Base-by-base conservation (phyloP, 2,329 filamentous ascomycete genomes). In the Plenodomus tracheiphilus region DNA sequence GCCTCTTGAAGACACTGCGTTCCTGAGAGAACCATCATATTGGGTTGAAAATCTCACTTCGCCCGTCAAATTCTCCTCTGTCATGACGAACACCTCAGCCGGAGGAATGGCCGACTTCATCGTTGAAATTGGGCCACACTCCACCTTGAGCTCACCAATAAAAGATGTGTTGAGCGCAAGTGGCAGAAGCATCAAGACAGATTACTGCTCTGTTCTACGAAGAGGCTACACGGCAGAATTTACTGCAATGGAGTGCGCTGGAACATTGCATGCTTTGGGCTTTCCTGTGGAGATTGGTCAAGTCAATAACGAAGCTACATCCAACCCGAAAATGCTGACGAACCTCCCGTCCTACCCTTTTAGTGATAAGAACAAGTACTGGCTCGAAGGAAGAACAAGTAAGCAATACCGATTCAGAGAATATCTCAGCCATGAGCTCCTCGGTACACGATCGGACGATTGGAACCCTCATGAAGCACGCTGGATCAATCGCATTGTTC, bases 81-180 rank as follows among this genome's bases (percentile, higher is more conserved):
- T 54, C 6, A 25, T 74, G 57, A 36, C 44, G 66, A 59, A 47
- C 10, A 46, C 43, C 4, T 51, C 40, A 13, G 15, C 17, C 2
- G 22, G 18, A 2, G 21, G 17, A 19, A 28, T 20, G 3, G 41
- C 42, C 4, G 46, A 47, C 21, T 28, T 49, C 13, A 39, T 59
- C 19, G 28, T 62, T 10, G 60, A 64, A 38, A 50, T 64, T 4
- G 61, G 61, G 6, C 58, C 59, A 28, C 58, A 61, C 30, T 46
- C 36, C 10, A 51, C 53, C 4, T 25, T 64, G 16, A 47, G 50
- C 21, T 48, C 52, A 13, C 53, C 58, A 6, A 35, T 62, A 0
- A 18, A 35, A 10, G 54, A 57, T 8, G 45, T 52, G 1, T 18
- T 61, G 17, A 51, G 45, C 19, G 13, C 41, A 15, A 13, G 10